These are phyloP conservation scores for Triadica sebifera DNA, from an alignment of 345 rosid species.

Conservation along the genomic window DNA sequence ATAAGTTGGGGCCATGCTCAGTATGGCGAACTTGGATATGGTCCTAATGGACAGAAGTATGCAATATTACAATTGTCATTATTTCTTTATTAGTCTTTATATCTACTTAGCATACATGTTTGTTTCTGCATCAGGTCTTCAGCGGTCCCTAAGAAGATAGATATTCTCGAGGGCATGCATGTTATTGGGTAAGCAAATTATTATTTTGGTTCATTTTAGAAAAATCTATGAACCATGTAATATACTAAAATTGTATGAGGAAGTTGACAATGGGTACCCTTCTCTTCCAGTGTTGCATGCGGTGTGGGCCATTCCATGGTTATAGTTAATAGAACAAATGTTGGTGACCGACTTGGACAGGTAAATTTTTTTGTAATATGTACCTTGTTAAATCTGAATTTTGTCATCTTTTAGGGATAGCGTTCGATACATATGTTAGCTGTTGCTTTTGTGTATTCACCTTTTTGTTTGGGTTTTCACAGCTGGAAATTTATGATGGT, in stretches of 20 bases:
- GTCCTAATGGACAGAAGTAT: constrained; percentile 91
- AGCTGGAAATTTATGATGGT: constrained; percentile 85
- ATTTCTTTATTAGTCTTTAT: neutral
- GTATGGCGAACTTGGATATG: constrained; percentile 95
- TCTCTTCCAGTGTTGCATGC: constrained; percentile 74
- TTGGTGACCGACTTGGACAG: constrained; percentile 77
- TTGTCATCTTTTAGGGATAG: too few species aligned
- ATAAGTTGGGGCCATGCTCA: constrained; percentile 98
- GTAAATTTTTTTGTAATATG: constrained; percentile 30
- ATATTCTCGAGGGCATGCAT: constrained; percentile 85
- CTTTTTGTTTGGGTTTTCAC: constrained; percentile 20
- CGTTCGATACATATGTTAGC: neutral
- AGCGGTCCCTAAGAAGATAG: constrained; percentile 90
- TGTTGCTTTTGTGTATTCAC: neutral
- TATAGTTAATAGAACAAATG: constrained; percentile 69
- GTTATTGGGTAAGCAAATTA: constrained; percentile 57
- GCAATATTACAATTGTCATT: constrained; percentile 5
- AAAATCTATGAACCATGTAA: neutral
- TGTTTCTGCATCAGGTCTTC: constrained; percentile 63
- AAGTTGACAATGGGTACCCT: constrained; percentile 1
- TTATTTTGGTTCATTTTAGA: neutral
- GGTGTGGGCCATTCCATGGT: constrained; percentile 87
- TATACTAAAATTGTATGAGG: constrained; percentile 5
- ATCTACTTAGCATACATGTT: neutral
- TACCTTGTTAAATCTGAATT: neutral